Base-by-base conservation (phyloP, 331 rosid species). In the Quercus lobata region DNA sequence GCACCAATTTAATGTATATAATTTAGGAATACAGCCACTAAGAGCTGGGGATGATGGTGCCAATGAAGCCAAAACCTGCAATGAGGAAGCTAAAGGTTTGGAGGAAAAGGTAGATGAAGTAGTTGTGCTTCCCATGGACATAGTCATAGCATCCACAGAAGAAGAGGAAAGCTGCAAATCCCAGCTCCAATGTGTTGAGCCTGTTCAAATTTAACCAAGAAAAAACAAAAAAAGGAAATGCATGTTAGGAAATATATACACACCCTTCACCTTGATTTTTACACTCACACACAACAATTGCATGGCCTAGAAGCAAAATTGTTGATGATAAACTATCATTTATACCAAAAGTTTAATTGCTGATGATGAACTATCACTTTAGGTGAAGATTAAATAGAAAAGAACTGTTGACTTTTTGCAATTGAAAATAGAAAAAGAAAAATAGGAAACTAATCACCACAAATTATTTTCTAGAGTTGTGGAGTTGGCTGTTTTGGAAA, bases 91-190 rank as follows among this genome's bases (percentile, higher is more conserved):
- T 61, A 32, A 96, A 14, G 78, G 98, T 93, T 83, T 96, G 99
- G 65, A 96, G 97, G 92, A 93, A 96, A 74, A 96, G 99, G 86
- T 96, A 96, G 3, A 96, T 58, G 46, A 96, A 96, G 83, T 96
- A 96, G 90, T 83, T 91, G 97, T 96, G 82, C 80, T 96, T 92
- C 81, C 99, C 99, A 35, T 96, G 91, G 32, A 87, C 93, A 82
- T 62, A 93, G 82, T 96, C 99, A 81, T 96, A 96, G 92, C 99
- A 96, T 75, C 99, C 99, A 76, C 98, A 91, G 2, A 96, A 1
- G 92, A 96, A 96, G 74, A 96, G 91, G 87, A 96, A 96, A 2
- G 66, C 88, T 4, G 94, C 99, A 74, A 96, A 96, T 86, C 97
- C 97, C 56, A 96, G 94, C 90, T 96, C 99, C 91, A 93, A 77